Evolutionary conservation across 2,329 filamentous ascomycete genomes (phyloP), one percentile per base, ranked within the genome.

Genomic region (Aspergillus ochraceoroseus): DNA sequence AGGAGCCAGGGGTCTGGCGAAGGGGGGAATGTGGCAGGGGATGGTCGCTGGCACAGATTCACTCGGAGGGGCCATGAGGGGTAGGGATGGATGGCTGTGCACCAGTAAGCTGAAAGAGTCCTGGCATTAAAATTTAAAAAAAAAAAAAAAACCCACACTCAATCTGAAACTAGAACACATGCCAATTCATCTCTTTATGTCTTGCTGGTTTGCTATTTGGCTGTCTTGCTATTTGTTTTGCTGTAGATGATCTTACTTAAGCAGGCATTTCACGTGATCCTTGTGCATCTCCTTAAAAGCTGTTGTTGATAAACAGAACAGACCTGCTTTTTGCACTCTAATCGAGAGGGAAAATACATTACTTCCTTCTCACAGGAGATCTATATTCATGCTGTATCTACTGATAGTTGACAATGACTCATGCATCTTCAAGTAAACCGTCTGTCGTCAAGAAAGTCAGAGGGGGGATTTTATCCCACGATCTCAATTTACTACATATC

Each of bases 1-100:
- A 49, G 64, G 65, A 48, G 55, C 49, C 18, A 68, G 54, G 12
- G 55, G 60, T 46, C 55, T 59, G 35, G 57, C 58, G 44, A 63
- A 61, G 32, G 52, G 43, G 36, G 63, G 62, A 54, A 65, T 59
- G 56, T 61, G 40, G 46, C 45, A 41, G 47, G 44, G 36, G 32
- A 29, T 41, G 35, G 41, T 18, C 25, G 38, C n/a, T 26, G 43
- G 42, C 33, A 44, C 28, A 42, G 32, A 43, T 38, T 49, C 38
- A 38, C 20, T 38, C 4, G 22, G 47, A 25, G 35, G 49, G 38
- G 55, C 49, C 59, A 62, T 62, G 35, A 46, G 14, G 29, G 18
- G 34, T 25, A 23, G n/a, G 35, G 14, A 7, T 12, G 13, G 29
- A 26, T 20, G 14, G 11, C 19, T 8, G 23, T 14, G 32, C 11